Conservation (phyloP, 2,329 filamentous ascomycete species). For the Aureobasidium musti region DNA sequence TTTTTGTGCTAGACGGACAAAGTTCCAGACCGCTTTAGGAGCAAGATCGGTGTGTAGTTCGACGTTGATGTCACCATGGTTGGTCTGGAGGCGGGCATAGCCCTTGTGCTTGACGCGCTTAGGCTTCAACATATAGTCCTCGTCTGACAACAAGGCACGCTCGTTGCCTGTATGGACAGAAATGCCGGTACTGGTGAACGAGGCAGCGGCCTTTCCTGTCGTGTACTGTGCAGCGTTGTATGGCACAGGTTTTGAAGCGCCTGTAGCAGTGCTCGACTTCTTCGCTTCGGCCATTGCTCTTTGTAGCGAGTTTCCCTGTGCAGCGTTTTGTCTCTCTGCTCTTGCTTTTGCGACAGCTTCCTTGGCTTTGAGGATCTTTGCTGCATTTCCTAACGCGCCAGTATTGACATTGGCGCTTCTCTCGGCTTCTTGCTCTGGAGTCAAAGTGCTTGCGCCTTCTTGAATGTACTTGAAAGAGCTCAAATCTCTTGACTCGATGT, state of each 20-base stretch:
- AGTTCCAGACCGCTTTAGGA: conserved; percentile 96
- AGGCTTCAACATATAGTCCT: conserved; percentile 95
- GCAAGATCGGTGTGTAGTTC: conserved; percentile 90
- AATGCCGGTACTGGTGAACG: conserved; percentile 91
- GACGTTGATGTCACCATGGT: conserved; percentile 78
- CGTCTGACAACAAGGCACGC: conserved; percentile 81
- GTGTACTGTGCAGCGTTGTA: conserved; percentile 91
- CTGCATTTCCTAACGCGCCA: conserved; percentile 72
- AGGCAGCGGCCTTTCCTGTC: conserved; percentile 85
- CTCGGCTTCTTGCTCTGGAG: conserved; percentile 69
- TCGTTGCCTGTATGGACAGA: conserved; percentile 89
- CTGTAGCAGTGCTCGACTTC: conserved; percentile 51
- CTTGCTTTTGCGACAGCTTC: conserved; percentile 91
- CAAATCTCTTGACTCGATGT: conserved; percentile 77
- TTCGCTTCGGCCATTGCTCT: conserved; percentile 57
- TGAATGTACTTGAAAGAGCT: conserved; percentile 86
- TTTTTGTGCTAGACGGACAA: conserved; percentile 80
- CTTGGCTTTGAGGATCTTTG: conserved; percentile 86
- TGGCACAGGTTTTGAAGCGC: conserved; percentile 51
- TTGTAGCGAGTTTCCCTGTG: conserved; percentile 32
- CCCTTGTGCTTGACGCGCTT: conserved; percentile 86
- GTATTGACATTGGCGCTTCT: conserved; percentile 68
- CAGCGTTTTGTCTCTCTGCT: conserved; percentile 61
- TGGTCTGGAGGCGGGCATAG: conserved; percentile 87
- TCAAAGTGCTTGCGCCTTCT: conserved; percentile 69